Percentiles rank a stretch among this genome's conserved stretches.
Conservation (phyloP, 768 basidiomycete genomes). For the Tubosaeta sp. region DNA sequence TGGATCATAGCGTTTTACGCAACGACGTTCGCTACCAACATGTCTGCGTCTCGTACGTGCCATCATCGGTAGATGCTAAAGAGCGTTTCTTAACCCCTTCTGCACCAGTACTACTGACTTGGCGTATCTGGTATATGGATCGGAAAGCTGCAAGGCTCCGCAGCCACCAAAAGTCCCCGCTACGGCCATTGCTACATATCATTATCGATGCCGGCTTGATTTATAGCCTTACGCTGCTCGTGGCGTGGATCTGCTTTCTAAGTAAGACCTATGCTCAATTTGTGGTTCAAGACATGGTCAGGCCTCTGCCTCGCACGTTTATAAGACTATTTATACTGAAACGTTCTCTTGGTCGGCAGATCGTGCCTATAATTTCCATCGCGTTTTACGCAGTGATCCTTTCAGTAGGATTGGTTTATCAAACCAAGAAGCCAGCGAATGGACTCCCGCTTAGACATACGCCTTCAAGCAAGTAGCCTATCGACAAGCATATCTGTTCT, state of each 20-base stretch:
- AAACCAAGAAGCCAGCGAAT: background rate
- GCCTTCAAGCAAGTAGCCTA: background rate
- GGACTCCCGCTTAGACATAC: background rate
- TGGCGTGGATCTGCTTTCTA: background rate
- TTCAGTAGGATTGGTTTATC: background rate
- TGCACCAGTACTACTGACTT: background rate
- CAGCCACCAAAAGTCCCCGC: background rate
- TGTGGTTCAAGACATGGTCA: conserved; percentile 11
- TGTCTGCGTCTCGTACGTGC: conserved; percentile 25
- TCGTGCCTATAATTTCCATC: conserved; percentile 12
- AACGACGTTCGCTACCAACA: conserved; percentile 30
- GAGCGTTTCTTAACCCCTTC: background rate
- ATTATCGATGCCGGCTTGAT: conserved; percentile 6
- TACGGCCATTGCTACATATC: background rate
- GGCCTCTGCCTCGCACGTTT: background rate
- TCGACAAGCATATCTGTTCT: background rate
- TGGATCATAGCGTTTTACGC: conserved; percentile 35
- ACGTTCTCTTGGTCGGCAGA: background rate
- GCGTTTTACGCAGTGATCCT: conserved; percentile 13
- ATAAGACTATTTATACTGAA: background rate
- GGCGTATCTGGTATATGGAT: conserved; percentile 9
- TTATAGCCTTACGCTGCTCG: conserved; percentile 8
- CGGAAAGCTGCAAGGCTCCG: background rate
- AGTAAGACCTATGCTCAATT: conserved; percentile 3
- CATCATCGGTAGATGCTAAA: background rate